Percentiles rank a stretch among this genome's conserved stretches.
Conservation (phyloP, 129 eudicot species). For the Flaveria linearis region DNA sequence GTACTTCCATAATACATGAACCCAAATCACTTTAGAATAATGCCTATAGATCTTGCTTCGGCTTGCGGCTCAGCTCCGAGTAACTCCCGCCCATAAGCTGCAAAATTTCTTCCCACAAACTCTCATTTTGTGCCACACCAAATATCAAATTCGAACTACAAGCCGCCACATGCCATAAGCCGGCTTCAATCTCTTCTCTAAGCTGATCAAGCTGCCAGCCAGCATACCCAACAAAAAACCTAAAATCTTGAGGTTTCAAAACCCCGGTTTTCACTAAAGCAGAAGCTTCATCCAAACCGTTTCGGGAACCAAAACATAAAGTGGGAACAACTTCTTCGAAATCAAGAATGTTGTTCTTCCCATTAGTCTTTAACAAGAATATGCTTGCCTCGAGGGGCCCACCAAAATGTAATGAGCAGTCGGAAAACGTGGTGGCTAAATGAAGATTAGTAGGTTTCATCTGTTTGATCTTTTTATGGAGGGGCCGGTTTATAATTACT, state of each 20-base stretch:
- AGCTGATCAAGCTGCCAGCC: slow-evolving; percentile 95
- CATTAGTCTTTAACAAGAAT: slow-evolving; percentile 58
- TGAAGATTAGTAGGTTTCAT: slow-evolving; percentile 82
- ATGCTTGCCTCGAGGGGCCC: slow-evolving; percentile 92
- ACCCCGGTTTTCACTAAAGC: slow-evolving; percentile 66
- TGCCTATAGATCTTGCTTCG: slow-evolving; percentile 74
- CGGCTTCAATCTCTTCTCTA: slow-evolving; percentile 66
- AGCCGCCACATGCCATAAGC: slow-evolving; percentile 85
- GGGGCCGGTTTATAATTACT: slow-evolving; percentile 75
- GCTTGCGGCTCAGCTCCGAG: slow-evolving; percentile 94
- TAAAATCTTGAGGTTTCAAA: slow-evolving; percentile 67
- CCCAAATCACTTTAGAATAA: slow-evolving; percentile 10
- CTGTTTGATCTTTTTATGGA: slow-evolving; percentile 71
- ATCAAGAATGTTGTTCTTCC: slow-evolving; percentile 42
- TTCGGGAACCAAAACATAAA: slow-evolving; percentile 64
- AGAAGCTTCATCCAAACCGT: slow-evolving; percentile 80
- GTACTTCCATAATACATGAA: slow-evolving; percentile 28
- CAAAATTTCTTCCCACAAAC: slow-evolving; percentile 91
- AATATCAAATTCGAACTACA: slow-evolving; percentile 71
- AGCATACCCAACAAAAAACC: slow-evolving; percentile 84
- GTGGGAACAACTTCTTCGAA: slow-evolving; percentile 79
- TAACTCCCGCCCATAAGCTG: slow-evolving; percentile 95
- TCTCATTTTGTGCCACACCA: slow-evolving; percentile 47
- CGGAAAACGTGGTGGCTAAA: slow-evolving; percentile 75
- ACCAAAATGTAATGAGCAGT: slow-evolving; percentile 84